A percentile compares a stretch with the other conserved stretches of the same genome.
Conservation (phyloP, 768 basidiomycete species). For the Cyclocybe aegerita region DNA sequence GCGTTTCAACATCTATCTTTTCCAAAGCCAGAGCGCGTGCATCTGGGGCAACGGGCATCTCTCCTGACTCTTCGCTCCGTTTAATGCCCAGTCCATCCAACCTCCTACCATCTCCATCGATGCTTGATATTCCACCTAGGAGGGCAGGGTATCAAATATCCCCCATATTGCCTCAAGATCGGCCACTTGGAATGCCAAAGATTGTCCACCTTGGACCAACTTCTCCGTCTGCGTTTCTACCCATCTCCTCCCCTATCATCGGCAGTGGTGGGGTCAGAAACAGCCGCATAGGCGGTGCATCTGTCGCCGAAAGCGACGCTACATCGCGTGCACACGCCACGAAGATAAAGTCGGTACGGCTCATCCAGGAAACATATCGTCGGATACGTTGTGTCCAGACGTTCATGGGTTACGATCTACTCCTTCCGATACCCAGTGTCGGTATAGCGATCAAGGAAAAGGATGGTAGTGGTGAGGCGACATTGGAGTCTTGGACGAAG, state of each 20-base stretch:
- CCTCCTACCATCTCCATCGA: constrained; percentile 26
- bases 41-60: constrained; percentile 35
- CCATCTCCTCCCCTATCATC: constrained; percentile 27
- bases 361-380: constrained; percentile 58
- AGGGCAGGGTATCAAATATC: constrained; percentile 33
- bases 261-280: constrained; percentile 9
- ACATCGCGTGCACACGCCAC: constrained; percentile 31
- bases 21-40: constrained; percentile 52
- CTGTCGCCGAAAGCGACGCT: constrained; percentile 6
- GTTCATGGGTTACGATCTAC: constrained; percentile 58
- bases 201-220: constrained; percentile 66
- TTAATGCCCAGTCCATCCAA: constrained; percentile 32
- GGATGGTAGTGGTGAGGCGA: constrained; percentile 33
- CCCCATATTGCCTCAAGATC: constrained; percentile 23
- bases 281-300: constrained; percentile 8
- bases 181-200: constrained; percentile 35
- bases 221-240: constrained; percentile 33
- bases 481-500: constrained; percentile 51
- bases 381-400: constrained; percentile 63
- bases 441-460: constrained; percentile 20
- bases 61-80: constrained; percentile 47
- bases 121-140: constrained; percentile 26
- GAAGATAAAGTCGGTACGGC: constrained; percentile 47
- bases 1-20: constrained; percentile 52
- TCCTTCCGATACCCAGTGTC: constrained; percentile 47